Percentiles rank a stretch among this genome's conserved stretches.
Conservation (phyloP, 768 basidiomycete genomes). For the Calocera viscosa region DNA sequence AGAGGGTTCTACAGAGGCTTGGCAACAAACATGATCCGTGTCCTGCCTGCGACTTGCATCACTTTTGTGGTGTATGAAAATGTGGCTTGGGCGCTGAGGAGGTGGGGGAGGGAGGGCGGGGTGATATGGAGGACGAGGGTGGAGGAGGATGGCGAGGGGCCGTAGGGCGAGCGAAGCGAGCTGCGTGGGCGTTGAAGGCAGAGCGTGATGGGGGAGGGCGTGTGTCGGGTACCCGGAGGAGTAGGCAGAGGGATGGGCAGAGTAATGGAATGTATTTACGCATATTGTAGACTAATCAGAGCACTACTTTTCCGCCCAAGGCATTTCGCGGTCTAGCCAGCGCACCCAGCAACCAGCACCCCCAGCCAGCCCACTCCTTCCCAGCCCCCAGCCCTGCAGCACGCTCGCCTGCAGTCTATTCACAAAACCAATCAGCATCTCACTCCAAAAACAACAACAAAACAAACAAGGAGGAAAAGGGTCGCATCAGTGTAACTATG, state of each 20-base stretch:
- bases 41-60: conserved; percentile 92
- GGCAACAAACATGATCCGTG: conserved; percentile 84
- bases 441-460: not conserved
- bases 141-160: not conserved
- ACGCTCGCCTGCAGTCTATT: too few relatives aligned
- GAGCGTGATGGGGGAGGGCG: not conserved
- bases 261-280: too few relatives aligned
- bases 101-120: not conserved
- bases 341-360: too few relatives aligned
- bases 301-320: too few relatives aligned
- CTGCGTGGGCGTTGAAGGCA: too few relatives aligned
- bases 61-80: conserved; percentile 98
- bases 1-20: conserved; percentile 90
- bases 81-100: conserved; percentile 66
- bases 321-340: too few relatives aligned
- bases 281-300: too few relatives aligned
- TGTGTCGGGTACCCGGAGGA: not conserved
- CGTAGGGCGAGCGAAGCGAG: too few relatives aligned
- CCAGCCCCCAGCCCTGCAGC: too few relatives aligned
- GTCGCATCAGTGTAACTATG: conserved; percentile 6
- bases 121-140: not conserved
- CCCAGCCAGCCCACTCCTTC: too few relatives aligned
- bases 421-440: not conserved
- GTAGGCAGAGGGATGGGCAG: too few relatives aligned
- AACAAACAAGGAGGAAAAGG: not conserved